phyloP scores from a whole-genome alignment of 1,139 yeast genomes.

The Taphrina flavorubra region DNA sequence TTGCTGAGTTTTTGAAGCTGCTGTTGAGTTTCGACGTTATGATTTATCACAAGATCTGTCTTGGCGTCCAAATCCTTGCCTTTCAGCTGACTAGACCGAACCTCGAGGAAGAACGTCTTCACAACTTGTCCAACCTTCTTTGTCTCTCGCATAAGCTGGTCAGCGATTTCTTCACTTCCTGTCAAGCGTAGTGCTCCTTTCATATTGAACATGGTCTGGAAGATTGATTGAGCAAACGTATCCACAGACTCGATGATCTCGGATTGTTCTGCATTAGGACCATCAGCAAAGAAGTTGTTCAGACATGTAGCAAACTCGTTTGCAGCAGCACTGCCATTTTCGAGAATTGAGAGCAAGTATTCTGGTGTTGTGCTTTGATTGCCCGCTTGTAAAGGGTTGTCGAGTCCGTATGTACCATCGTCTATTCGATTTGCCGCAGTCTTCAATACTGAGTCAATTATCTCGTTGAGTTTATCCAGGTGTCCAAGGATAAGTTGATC shows the following conservation, averaged over 20 bases:
- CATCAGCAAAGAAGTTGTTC: conserved; percentile 79
- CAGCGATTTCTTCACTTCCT: conserved; percentile 54
- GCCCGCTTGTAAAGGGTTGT: conserved; percentile 83
- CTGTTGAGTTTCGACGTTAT: conserved; percentile 76
- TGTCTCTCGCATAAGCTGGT: conserved; percentile 47
- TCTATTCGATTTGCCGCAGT: conserved; percentile 76
- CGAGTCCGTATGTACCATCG: conserved; percentile 72
- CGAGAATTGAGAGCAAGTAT: conserved; percentile 71
- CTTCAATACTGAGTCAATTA: conserved; percentile 74
- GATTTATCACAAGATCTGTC: conserved; percentile 75
- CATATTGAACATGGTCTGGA: conserved; percentile 70
- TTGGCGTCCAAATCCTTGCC: conserved; percentile 66
- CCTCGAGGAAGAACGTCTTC: conserved; percentile 65
- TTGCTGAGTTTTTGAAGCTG: conserved; percentile 65
- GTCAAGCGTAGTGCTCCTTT: conserved; percentile 71
- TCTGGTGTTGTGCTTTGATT: conserved; percentile 79
- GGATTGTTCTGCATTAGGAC: conserved; percentile 71
- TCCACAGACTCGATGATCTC: conserved; percentile 71
- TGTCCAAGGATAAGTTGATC: conserved; percentile 62
- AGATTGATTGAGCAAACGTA: conserved; percentile 66
- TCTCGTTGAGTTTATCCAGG: conserved; percentile 59
- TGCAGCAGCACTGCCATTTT: conserved; percentile 71
- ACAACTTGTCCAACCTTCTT: conserved; percentile 59
- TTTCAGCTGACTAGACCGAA: conserved; percentile 62
- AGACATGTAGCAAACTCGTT: conserved; percentile 83